phyloP scores from a whole-genome alignment of 148 eudicot genomes.

The Fagopyrum esculentum region DNA sequence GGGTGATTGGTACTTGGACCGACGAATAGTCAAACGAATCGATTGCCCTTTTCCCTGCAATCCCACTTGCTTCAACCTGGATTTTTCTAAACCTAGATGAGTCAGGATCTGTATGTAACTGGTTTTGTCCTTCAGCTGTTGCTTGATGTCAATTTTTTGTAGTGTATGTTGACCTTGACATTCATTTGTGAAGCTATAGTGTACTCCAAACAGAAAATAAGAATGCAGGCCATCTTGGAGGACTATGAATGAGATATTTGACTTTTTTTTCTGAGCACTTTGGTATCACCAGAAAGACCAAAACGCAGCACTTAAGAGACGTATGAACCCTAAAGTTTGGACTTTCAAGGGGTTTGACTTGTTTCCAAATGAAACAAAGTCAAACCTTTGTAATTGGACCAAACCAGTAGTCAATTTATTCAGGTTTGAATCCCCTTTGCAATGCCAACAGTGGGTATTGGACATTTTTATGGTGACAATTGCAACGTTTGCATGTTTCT shows the following conservation, averaged over 20 bases:
- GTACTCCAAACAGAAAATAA: not conserved
- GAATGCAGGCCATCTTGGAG: constrained; percentile 2
- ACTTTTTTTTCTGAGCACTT: not conserved
- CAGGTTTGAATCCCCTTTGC: constrained; percentile 2
- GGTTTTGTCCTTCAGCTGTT: not conserved
- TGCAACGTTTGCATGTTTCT: not conserved
- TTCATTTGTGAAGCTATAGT: constrained; percentile 2
- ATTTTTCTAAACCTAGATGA: constrained; percentile 26
- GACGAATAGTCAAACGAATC: constrained; percentile 36
- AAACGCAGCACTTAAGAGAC: not conserved
- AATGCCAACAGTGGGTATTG: constrained; percentile 5
- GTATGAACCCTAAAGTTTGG: not conserved
- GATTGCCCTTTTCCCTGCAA: constrained; percentile 90
- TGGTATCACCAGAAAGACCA: constrained; percentile 1
- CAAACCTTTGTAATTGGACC: constrained; percentile 3
- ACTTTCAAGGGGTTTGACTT: not conserved
- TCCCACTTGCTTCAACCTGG: constrained; percentile 68
- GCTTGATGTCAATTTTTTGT: not conserved
- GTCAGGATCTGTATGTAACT: not conserved
- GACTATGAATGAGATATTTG: not conserved
- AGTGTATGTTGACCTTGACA: not conserved
- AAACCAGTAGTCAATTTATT: not conserved
- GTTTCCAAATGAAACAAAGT: constrained; percentile 2
- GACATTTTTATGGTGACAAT: constrained; percentile 5
- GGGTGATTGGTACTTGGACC: constrained; percentile 81